These are phyloP conservation scores for Darksidea phi DNA, from an alignment of 495 filamentous ascomycete species.

Conservation along the genomic window DNA sequence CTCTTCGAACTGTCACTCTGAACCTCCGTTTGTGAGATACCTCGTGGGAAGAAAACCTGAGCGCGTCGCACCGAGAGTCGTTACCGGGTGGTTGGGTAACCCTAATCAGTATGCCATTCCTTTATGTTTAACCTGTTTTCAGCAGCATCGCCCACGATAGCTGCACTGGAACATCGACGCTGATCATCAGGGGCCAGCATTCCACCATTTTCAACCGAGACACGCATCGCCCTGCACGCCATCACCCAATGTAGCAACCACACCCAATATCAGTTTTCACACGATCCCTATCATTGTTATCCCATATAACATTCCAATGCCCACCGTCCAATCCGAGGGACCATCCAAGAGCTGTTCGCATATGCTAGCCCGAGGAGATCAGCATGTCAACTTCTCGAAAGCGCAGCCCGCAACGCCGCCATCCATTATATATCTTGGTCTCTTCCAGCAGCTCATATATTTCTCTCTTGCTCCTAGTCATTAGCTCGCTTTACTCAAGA, in stretches of 20 bases:
- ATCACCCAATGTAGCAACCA: slow-evolving; percentile 9
- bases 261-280: slow-evolving; percentile 1
- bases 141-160: slow-evolving; percentile 5
- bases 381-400: slow-evolving; percentile 7
- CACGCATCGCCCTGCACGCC: background rate
- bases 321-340: background rate
- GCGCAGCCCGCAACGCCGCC: background rate
- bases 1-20: background rate
- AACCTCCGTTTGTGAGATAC: background rate
- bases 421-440: background rate
- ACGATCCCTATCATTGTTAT: background rate
- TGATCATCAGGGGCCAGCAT: background rate
- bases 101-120: slow-evolving; percentile 6
- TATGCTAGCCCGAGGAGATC: background rate
- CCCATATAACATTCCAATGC: background rate
- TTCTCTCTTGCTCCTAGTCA: background rate
- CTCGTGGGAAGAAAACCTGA: slow-evolving; percentile 4
- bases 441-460: background rate
- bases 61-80: slow-evolving; percentile 10
- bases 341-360: background rate
- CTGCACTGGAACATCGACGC: background rate
- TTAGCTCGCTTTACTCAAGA: background rate
- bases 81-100: slow-evolving; percentile 11
- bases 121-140: slow-evolving; percentile 33
- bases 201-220: slow-evolving; percentile 5